phyloP scores from a whole-genome alignment of 495 filamentous ascomycete species.

The Neurospora sp. region DNA sequence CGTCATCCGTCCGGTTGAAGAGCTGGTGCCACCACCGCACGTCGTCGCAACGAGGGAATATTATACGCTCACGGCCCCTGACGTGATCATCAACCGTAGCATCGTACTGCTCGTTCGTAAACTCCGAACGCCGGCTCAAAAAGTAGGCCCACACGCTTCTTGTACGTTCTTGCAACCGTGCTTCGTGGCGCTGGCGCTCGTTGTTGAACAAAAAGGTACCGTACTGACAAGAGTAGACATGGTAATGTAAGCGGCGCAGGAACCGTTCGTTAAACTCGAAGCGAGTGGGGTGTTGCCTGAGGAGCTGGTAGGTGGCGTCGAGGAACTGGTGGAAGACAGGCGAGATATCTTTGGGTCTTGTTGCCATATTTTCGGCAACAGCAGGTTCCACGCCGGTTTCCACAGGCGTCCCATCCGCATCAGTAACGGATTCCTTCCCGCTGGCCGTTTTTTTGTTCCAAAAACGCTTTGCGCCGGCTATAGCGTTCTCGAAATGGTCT shows the following conservation, averaged over 20 bases:
- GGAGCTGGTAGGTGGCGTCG: constrained; percentile 85
- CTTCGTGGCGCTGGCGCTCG: constrained; percentile 80
- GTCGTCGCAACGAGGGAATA: constrained; percentile 60
- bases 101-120: constrained; percentile 73
- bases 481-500: constrained; percentile 76
- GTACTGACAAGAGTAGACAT: constrained; percentile 93
- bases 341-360: constrained; percentile 71
- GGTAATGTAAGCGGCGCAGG: constrained; percentile 80
- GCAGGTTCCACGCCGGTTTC: constrained; percentile 25
- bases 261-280: constrained; percentile 99
- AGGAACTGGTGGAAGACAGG: constrained; percentile 98
- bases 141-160: constrained; percentile 95
- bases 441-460: constrained; percentile 70
- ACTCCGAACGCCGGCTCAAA: constrained; percentile 64
- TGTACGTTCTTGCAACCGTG: constrained; percentile 59
- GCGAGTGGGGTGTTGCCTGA: constrained; percentile 75
- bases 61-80: constrained; percentile 67
- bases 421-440: constrained; percentile 44
- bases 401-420: constrained; percentile 37
- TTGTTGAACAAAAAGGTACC: constrained; percentile 94
- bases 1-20: constrained; percentile 73
- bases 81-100: constrained; percentile 63
- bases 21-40: constrained; percentile 88
- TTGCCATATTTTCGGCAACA: constrained; percentile 32
- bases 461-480: constrained; percentile 80